phyloP scores from a whole-genome alignment of 495 filamentous ascomycete species.

The Penicillium fimorum region DNA sequence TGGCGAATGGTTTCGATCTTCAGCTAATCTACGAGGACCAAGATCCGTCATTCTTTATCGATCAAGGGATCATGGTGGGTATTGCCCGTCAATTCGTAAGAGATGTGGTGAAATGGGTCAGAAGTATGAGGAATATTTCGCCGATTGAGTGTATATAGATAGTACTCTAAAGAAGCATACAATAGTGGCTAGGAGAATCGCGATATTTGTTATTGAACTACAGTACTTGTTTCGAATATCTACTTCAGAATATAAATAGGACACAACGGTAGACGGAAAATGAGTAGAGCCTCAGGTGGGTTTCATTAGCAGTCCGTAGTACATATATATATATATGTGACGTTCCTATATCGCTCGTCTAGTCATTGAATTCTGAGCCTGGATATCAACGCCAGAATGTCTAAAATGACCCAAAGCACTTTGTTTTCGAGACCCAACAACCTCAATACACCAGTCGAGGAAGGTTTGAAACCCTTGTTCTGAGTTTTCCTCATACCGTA shows the following conservation, averaged over 20 bases:
- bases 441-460: constrained; percentile 3
- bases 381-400: constrained; percentile 1
- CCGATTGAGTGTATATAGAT: too few relatives aligned
- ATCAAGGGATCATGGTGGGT: constrained; percentile 25
- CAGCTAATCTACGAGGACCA: constrained; percentile 26
- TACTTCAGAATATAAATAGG: too few relatives aligned
- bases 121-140: constrained; percentile 1
- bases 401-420: constrained; percentile 2
- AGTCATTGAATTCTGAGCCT: neutral
- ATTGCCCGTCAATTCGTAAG: constrained; percentile 24
- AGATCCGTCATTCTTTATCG: constrained; percentile 28
- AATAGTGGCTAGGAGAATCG: too few relatives aligned
- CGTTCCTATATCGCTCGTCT: too few relatives aligned
- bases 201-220: too few relatives aligned
- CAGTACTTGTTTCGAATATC: too few relatives aligned
- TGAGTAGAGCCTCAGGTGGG: too few relatives aligned
- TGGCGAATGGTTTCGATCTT: constrained; percentile 29
- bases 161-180: too few relatives aligned
- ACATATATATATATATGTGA: too few relatives aligned
- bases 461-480: constrained; percentile 6
- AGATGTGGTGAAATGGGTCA: constrained; percentile 15
- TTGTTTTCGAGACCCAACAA: constrained; percentile 3
- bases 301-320: too few relatives aligned
- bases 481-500: constrained; percentile 2
- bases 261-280: too few relatives aligned